Percentiles rank a stretch among this genome's conserved stretches.
Evolutionary conservation across 1,139 yeast genomes (phyloP).

Genomic region (Candida freyschussii): DNA sequence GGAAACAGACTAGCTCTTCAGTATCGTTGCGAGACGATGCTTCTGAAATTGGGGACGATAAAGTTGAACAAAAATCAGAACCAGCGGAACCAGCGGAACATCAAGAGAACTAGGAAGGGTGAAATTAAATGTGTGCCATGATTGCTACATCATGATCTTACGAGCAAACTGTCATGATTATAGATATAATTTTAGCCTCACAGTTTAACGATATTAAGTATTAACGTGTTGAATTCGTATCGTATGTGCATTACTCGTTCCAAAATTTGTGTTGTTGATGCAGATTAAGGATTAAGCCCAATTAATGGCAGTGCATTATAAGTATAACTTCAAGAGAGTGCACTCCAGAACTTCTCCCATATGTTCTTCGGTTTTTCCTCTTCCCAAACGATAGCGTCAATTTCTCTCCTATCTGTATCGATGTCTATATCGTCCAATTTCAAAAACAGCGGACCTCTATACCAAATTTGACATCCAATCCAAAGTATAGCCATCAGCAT

Average conservation of each 20-base stretch:
- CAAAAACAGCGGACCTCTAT: constrained; percentile 36
- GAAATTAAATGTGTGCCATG: too few relatives aligned
- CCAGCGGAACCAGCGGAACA: too few relatives aligned
- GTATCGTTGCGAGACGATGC: constrained; percentile 5
- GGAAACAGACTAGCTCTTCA: constrained; percentile 16
- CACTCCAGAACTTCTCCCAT: constrained; percentile 39
- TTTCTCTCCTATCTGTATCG: constrained; percentile 54
- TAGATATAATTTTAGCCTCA: too few relatives aligned
- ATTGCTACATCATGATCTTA: too few relatives aligned
- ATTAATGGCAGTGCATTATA: too few relatives aligned
- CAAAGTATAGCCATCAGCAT: constrained; percentile 50
- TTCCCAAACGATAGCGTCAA: constrained; percentile 50
- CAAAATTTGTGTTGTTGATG: too few relatives aligned
- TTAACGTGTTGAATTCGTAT: too few relatives aligned
- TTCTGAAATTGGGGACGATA: constrained; percentile 3
- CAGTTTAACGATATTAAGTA: too few relatives aligned
- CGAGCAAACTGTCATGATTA: too few relatives aligned
- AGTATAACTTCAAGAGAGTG: constrained; percentile 11
- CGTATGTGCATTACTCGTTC: too few relatives aligned
- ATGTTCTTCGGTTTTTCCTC: constrained; percentile 42
- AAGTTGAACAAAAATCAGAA: constrained; percentile 2
- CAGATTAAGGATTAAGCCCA: too few relatives aligned
- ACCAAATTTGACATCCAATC: constrained; percentile 46
- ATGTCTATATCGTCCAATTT: constrained; percentile 55
- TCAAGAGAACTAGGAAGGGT: background rate